Conservation (phyloP, 2,329 filamentous ascomycete species). For the Ceratocystis alfenasii region DNA sequence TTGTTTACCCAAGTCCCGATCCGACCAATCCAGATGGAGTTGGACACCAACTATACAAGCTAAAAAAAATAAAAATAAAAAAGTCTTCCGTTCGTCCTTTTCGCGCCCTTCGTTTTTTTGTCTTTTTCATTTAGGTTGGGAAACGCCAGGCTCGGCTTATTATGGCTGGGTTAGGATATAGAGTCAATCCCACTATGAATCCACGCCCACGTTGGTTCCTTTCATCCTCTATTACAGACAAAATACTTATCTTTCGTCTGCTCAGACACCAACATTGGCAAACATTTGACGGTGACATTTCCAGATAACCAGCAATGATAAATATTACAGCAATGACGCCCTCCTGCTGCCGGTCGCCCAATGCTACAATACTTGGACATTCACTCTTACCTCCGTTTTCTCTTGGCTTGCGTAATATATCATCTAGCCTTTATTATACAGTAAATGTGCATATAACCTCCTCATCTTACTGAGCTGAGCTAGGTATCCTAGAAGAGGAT, state of each 20-base stretch:
- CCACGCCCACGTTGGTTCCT: not conserved
- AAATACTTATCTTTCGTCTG: too few species aligned
- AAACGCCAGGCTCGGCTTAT: not conserved
- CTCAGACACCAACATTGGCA: too few species aligned
- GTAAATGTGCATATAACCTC: not conserved
- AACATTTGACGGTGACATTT: too few species aligned
- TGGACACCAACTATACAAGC: not conserved
- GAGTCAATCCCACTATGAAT: not conserved
- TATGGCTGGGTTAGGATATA: not conserved
- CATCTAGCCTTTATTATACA: not conserved
- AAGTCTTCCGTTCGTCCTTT: constrained; percentile 10
- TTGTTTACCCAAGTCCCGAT: not conserved
- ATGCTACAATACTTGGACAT: too few species aligned
- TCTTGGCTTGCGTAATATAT: too few species aligned
- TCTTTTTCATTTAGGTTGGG: not conserved
- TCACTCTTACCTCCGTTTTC: too few species aligned
- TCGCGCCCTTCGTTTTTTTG: not conserved
- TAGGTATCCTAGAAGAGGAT: not conserved
- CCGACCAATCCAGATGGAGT: not conserved
- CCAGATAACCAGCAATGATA: too few species aligned
- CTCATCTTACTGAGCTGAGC: not conserved
- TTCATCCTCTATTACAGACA: not conserved
- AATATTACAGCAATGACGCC: too few species aligned
- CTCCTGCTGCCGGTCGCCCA: too few species aligned
- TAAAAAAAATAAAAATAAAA: not conserved